phyloP scores from a whole-genome alignment of 2,329 filamentous ascomycete species.

The Apiospora malaysiana region DNA sequence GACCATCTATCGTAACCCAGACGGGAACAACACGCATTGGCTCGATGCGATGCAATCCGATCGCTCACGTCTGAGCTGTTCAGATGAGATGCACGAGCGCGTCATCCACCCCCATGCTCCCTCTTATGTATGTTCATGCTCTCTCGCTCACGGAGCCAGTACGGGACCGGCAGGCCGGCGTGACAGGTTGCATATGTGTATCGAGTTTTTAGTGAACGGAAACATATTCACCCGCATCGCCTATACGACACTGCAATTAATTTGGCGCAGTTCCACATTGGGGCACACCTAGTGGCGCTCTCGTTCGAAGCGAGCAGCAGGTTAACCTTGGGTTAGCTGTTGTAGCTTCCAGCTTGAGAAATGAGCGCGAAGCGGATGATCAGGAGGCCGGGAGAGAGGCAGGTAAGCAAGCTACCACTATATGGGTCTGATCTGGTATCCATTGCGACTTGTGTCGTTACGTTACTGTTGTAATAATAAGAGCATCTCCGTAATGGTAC shows the following conservation, averaged over 20 bases:
- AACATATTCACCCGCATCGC: conserved; percentile 14
- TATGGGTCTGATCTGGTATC: background rate
- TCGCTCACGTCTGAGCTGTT: conserved; percentile 18
- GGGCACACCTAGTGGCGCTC: conserved; percentile 5
- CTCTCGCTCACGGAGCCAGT: background rate
- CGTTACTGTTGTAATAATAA: no score
- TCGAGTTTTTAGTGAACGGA: conserved; percentile 7
- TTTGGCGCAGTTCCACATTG: conserved; percentile 17
- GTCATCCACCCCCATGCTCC: background rate
- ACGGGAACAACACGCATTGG: conserved; percentile 13
- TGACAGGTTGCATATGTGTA: conserved; percentile 2
- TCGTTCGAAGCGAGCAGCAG: background rate
- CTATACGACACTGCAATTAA: conserved; percentile 16
- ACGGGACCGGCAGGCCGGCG: conserved; percentile 7
- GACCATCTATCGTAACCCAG: background rate
- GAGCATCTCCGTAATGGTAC: no score
- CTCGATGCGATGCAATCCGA: conserved; percentile 6
- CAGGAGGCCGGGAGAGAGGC: no score
- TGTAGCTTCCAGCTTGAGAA: background rate
- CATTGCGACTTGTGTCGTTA: no score
- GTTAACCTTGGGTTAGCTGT: background rate
- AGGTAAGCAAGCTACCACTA: no score
- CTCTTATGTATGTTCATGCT: no score
- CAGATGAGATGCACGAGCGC: conserved; percentile 18
- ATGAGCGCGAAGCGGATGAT: background rate